Evolutionary conservation across 305 asterid genomes (phyloP), one percentile per base, ranked within the genome.

Genomic region (Euphrasia arctica): DNA sequence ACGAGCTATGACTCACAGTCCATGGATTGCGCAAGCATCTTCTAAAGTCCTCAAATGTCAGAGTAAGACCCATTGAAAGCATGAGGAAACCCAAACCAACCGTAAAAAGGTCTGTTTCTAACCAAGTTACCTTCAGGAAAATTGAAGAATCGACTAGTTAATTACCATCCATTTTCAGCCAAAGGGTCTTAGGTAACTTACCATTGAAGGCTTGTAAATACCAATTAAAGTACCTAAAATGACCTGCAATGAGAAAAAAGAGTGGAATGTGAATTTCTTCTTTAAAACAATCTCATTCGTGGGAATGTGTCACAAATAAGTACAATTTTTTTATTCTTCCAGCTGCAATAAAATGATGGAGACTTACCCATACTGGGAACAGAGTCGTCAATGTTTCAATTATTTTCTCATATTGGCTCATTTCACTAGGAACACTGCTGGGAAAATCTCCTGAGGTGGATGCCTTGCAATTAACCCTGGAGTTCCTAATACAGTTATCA

Each of bases 1-100:
- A 75, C 42, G 64, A 75, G 65, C 14, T 18, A 67, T 68, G 64
- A 79, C 91, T 73, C 83, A 89, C 98, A 60, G 98, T 92, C 97
- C 97, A 92, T 2, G 98, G 97, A 77, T 92, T 92, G 78, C 97
- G 88, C 58, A 90, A 78, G 78, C 97, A 92, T 64, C 96, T 77
- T 77, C 87, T 82, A 58, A 90, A 92, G 83, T 92, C 98, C 69
- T 89, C 96, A 73, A 92, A 92, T 43, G 89, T 92, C 74, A 92
- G 83, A 1, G 98, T 92, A 82, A 92, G 75, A 68, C 98, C 98
- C 98, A 92, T 92, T 2, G 96, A 92, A 66, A 92, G 96, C 97
- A 92, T 90, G 76, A 92, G 98, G 71, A 90, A 92, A 72, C 98
- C 98, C 84, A 92, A 83, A 55, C 96, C 96, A 70, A 90, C 72